Conservation (phyloP, 1,284 basidiomycete species). For the Mrakiaceae sp. region DNA sequence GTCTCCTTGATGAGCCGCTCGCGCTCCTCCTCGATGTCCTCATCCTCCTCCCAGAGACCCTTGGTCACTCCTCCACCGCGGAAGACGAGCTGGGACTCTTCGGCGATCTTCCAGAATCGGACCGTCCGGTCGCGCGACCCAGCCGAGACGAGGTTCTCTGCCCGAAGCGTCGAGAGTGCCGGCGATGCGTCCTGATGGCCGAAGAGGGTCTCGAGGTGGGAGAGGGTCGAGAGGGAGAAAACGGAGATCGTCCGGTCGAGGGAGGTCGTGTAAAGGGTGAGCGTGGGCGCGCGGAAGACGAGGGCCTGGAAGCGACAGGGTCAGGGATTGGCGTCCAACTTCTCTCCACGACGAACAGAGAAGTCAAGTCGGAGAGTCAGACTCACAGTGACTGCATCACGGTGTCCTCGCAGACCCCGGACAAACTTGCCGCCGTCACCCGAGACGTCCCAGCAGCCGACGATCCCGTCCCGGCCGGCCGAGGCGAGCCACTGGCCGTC, state of each 20-base stretch:
- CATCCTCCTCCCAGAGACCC: constrained; percentile 54
- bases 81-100: constrained; percentile 92
- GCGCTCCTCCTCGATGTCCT: constrained; percentile 37
- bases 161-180: constrained; percentile 63
- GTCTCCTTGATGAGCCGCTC: constrained; percentile 23
- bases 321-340: neutral
- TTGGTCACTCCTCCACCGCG: constrained; percentile 76
- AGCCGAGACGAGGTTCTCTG: constrained; percentile 73
- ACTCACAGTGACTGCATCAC: constrained; percentile 72
- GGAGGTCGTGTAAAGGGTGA: constrained; percentile 77
- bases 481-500: constrained; percentile 79
- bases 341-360: neutral
- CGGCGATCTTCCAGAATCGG: constrained; percentile 92
- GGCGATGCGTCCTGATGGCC: constrained; percentile 89
- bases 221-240: constrained; percentile 73
- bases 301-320: constrained; percentile 43
- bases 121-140: constrained; percentile 85
- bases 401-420: constrained; percentile 68
- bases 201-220: constrained; percentile 92
- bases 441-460: constrained; percentile 74
- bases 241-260: constrained; percentile 87
- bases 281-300: constrained; percentile 68
- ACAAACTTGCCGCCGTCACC: constrained; percentile 53
- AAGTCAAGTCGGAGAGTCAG: neutral
- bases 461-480: constrained; percentile 67